Evolutionary conservation across 2,329 filamentous ascomycete species (phyloP).

Genomic region (Zymoseptoria passerinii): DNA sequence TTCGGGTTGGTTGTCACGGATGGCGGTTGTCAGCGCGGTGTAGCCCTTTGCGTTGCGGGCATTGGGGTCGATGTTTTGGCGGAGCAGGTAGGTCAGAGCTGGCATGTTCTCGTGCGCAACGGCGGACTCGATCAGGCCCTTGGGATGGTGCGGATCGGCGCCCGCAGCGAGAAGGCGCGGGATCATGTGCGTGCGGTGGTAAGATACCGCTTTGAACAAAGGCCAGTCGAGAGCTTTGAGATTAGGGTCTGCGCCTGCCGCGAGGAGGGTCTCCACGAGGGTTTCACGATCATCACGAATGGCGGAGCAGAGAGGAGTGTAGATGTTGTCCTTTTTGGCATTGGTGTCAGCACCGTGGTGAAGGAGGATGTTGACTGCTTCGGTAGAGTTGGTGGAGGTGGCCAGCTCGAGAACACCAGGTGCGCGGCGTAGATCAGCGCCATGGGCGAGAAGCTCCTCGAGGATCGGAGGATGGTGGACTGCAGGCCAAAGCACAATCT

Average conservation of each 20-base stretch:
- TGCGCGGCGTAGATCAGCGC: slow-evolving; percentile 50
- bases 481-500: slow-evolving; percentile 56
- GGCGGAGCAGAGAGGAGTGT: slow-evolving; percentile 59
- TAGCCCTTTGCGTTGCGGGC: slow-evolving; percentile 42
- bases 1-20: slow-evolving; percentile 51
- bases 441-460: slow-evolving; percentile 45
- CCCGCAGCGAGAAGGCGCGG: slow-evolving; percentile 53
- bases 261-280: slow-evolving; percentile 53
- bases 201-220: slow-evolving; percentile 60
- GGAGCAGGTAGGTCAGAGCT: slow-evolving; percentile 52
- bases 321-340: slow-evolving; percentile 55
- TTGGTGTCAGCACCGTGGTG: slow-evolving; percentile 55
- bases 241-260: slow-evolving; percentile 45
- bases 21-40: slow-evolving; percentile 59
- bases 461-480: slow-evolving; percentile 52
- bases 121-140: slow-evolving; percentile 58
- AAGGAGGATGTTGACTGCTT: slow-evolving; percentile 53
- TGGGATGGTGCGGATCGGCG: slow-evolving; percentile 50
- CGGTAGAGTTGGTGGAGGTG: slow-evolving; percentile 53
- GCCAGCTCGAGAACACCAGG: slow-evolving; percentile 62
- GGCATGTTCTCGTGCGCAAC: slow-evolving; percentile 55
- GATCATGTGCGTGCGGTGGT: slow-evolving; percentile 54
- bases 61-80: slow-evolving; percentile 53
- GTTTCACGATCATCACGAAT: slow-evolving; percentile 59
- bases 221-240: slow-evolving; percentile 55